phyloP scores from a whole-genome alignment of 1,284 basidiomycete genomes.

The Heliocybe sulcata region DNA sequence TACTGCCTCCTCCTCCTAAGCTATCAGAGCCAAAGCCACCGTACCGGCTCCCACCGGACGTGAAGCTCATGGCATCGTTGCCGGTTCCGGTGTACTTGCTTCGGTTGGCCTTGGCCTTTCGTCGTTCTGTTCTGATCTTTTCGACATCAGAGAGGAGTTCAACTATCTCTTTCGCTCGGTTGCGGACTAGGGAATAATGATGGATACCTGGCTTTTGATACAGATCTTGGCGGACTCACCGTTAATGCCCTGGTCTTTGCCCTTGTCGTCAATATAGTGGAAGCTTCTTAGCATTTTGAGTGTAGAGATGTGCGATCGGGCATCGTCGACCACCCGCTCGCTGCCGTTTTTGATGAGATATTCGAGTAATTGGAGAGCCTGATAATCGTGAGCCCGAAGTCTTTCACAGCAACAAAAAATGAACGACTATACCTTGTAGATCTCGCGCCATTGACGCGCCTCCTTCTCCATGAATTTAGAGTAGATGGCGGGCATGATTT shows the following conservation, averaged over 20 bases:
- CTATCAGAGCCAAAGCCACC: conserved; percentile 81
- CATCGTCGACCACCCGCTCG: conserved; percentile 97
- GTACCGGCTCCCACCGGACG: conserved; percentile 48
- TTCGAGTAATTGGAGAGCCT: conserved; percentile 92
- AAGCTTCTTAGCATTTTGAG: conserved; percentile 98
- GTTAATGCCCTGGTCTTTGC: conserved; percentile 98
- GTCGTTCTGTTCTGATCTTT: conserved; percentile 80
- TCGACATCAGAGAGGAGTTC: conserved; percentile 90
- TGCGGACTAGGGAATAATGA: conserved; percentile 66
- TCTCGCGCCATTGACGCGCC: conserved; percentile 96
- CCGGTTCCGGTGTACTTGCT: conserved; percentile 88
- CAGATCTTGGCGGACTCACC: conserved; percentile 34
- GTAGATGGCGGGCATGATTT: conserved; percentile 99
- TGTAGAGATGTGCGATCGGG: conserved; percentile 89
- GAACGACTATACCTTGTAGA: conserved; percentile 78
- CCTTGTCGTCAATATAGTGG: conserved; percentile 98
- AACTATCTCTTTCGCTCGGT: conserved; percentile 88
- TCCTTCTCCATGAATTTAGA: conserved; percentile 96
- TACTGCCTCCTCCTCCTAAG: conserved; percentile 32
- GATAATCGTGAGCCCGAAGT: conserved; percentile 5
- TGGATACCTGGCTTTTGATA: background rate
- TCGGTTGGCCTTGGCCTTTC: conserved; percentile 92
- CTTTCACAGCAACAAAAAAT: background rate
- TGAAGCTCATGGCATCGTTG: conserved; percentile 67
- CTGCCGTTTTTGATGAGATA: conserved; percentile 98